Evolutionary conservation across 768 basidiomycete species (phyloP), one percentile per base, ranked within the genome.

Genomic region (Pleurotus salmoneostramineus): DNA sequence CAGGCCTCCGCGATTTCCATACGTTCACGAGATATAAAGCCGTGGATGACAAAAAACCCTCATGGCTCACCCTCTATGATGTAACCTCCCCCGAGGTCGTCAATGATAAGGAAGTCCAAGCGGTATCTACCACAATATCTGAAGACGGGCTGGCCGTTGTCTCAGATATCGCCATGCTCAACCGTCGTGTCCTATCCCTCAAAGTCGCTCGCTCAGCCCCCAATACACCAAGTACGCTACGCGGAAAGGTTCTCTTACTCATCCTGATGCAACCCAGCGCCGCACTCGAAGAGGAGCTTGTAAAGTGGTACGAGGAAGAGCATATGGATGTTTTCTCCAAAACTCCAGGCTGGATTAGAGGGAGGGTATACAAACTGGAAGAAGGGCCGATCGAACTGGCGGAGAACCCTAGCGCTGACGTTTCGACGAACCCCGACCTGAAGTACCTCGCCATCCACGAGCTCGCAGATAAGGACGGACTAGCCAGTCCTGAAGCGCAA

Each of bases 291-390:
- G 67, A 64, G 0, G 73, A 71, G 21, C 65, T 73, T 55, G 70
- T 73, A 58, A 65, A 63, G 46, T 74, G 72, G 71, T 74, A 74
- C 58, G 63, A 72, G 14, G 70, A 70, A 40, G 72, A 73, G 48
- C 71, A 74, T 50, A 64, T 75, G 56, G 65, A 59, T 5, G 51
- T 68, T 47, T 52, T 73, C 5, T 43, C 66, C 36, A 66, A 66
- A 55, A 56, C 68, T 1, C 68, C 69, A 11, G 71, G 74, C 10
- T 76, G 69, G 65, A 56, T 63, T 21, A 62, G 70, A 42, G 65
- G 62, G 10, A 61, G 70, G 43, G 63, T 73, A 17, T 76, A 61
- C 63, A 65, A 40, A 40, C 2, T 74, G 8, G 49, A 65, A 36
- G 61, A 64, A 6, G 58, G 59, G 45, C 27, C 48, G 27, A 62